Conservation (phyloP, 2,329 filamentous ascomycete genomes). For the Didymella sp. region DNA sequence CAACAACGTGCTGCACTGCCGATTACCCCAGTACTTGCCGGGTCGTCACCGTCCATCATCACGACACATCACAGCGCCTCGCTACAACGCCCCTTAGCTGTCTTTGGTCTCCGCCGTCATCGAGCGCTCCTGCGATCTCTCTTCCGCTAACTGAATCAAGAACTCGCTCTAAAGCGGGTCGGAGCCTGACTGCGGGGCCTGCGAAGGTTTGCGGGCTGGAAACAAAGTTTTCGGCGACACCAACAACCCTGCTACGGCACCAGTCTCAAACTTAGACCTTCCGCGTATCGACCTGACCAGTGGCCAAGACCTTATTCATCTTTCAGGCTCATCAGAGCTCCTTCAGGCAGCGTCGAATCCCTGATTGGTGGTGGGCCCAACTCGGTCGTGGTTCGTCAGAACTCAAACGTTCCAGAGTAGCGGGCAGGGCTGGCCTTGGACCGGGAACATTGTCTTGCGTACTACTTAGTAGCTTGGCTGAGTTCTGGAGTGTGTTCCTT, state of each 20-base stretch:
- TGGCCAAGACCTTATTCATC: constrained; percentile 36
- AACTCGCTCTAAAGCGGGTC: constrained; percentile 31
- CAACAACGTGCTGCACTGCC: constrained; percentile 21
- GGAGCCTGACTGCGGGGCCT: constrained; percentile 31
- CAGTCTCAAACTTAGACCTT: constrained; percentile 48
- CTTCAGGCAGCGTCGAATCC: constrained; percentile 26
- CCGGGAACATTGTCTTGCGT: constrained; percentile 40
- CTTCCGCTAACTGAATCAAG: constrained; percentile 25
- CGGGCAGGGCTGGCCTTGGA: constrained; percentile 32
- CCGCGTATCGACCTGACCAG: constrained; percentile 19
- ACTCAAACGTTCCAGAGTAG: constrained; percentile 36
- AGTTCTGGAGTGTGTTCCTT: constrained; percentile 32
- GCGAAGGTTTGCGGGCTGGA: constrained; percentile 41
- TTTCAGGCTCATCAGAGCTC: constrained; percentile 33
- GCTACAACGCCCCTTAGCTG: background rate
- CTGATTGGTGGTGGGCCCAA: constrained; percentile 25
- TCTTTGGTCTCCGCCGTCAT: constrained; percentile 14
- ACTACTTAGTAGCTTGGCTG: constrained; percentile 40
- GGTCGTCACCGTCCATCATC: constrained; percentile 17
- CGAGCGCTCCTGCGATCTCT: constrained; percentile 16
- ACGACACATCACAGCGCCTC: constrained; percentile 19
- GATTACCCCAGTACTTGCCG: constrained; percentile 12
- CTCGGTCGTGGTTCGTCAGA: constrained; percentile 22
- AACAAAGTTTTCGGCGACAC: constrained; percentile 48
- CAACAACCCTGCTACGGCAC: constrained; percentile 48